Conservation (phyloP, 441 rosid species). For the California macrophylla region DNA sequence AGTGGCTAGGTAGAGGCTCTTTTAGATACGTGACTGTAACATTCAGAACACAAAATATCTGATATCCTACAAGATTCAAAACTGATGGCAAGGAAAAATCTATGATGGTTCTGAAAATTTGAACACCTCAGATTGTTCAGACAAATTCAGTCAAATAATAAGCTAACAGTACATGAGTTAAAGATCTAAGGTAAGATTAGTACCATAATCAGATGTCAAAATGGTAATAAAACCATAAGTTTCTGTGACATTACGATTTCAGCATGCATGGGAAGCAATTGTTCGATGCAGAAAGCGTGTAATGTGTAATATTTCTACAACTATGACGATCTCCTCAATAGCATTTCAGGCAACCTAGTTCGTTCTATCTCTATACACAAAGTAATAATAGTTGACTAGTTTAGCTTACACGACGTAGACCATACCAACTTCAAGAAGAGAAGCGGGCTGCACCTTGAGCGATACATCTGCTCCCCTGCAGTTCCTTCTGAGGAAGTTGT, state of each 20-base stretch:
- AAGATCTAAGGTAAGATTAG: too few relatives aligned
- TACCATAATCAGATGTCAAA: too few relatives aligned
- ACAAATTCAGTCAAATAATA: too few relatives aligned
- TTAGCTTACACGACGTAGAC: conserved; percentile 61
- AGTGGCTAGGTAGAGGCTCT: too few relatives aligned
- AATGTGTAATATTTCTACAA: background rate
- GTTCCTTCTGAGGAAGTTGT: conserved; percentile 76
- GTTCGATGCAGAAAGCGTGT: background rate
- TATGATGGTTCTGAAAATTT: background rate
- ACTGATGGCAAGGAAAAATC: background rate
- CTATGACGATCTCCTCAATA: background rate
- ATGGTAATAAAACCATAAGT: too few relatives aligned
- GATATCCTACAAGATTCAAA: background rate
- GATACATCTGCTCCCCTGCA: conserved; percentile 91
- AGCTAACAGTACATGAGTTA: too few relatives aligned
- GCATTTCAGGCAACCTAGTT: too few relatives aligned
- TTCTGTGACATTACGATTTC: too few relatives aligned
- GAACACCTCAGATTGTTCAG: too few relatives aligned
- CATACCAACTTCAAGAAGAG: conserved; percentile 93
- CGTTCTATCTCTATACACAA: background rate
- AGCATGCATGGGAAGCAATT: too few relatives aligned
- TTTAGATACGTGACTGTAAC: too few relatives aligned
- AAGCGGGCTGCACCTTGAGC: conserved; percentile 82
- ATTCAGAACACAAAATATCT: background rate
- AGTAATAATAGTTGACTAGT: too few relatives aligned